Evolutionary conservation across 768 basidiomycete genomes (phyloP).

Genomic region (Boletus patriciae): DNA sequence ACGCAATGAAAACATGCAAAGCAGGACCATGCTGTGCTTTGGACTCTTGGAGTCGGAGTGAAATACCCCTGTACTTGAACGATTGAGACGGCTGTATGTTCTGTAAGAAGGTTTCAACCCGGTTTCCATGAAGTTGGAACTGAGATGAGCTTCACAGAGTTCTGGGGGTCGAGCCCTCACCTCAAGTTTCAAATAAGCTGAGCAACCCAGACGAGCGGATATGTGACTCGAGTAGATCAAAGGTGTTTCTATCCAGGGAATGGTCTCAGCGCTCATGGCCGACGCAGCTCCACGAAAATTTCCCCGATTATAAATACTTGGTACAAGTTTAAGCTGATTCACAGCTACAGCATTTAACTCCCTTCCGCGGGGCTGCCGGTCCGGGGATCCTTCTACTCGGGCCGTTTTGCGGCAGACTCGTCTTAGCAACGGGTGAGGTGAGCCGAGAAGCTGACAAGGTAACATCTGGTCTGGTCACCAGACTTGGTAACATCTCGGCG

Average conservation of each 20-base stretch:
- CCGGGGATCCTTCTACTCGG: neutral
- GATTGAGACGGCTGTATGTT: constrained; percentile 72
- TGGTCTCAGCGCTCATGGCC: constrained; percentile 4
- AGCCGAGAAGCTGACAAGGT: too few species aligned
- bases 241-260: constrained; percentile 60
- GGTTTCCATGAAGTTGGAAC: neutral
- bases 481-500: neutral
- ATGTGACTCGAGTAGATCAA: constrained; percentile 59
- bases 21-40: constrained; percentile 49
- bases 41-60: constrained; percentile 56
- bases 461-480: neutral
- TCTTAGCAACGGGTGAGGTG: too few species aligned
- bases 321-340: neutral
- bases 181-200: constrained; percentile 73
- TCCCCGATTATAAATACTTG: too few species aligned
- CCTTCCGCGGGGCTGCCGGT: neutral
- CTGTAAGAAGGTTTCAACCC: constrained; percentile 38
- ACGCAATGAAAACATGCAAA: constrained; percentile 68
- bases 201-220: constrained; percentile 50
- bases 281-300: neutral
- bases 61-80: constrained; percentile 76
- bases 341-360: neutral
- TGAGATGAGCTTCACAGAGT: neutral
- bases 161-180: constrained; percentile 35
- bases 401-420: neutral